Conservation (phyloP, 805 yeast genomes). For the Metschnikowia shivogae region DNA sequence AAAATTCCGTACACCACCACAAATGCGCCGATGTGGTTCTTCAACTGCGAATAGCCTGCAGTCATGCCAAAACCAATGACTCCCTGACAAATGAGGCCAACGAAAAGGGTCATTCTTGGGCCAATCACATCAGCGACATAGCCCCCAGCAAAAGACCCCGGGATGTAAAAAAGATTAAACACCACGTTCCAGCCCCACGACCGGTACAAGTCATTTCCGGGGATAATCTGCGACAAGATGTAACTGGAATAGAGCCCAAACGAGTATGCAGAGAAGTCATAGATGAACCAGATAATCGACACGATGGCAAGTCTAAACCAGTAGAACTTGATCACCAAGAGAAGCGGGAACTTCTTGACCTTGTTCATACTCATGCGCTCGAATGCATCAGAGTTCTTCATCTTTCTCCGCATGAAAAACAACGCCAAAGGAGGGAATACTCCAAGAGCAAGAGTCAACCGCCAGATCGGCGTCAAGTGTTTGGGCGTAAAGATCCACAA, state of each 20-base stretch:
- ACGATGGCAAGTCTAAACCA: slow-evolving; percentile 75
- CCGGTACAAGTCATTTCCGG: slow-evolving; percentile 59
- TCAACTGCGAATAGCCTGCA: slow-evolving; percentile 54
- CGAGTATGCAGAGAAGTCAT: slow-evolving; percentile 84
- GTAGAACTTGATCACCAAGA: slow-evolving; percentile 69
- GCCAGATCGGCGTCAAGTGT: slow-evolving; percentile 83
- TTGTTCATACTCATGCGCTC: slow-evolving; percentile 64
- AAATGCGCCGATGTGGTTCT: slow-evolving; percentile 66
- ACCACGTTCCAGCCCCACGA: slow-evolving; percentile 93
- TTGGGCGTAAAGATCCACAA: slow-evolving; percentile 74
- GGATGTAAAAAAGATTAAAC: slow-evolving; percentile 80
- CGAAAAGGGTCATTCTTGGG: slow-evolving; percentile 73
- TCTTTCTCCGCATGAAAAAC: slow-evolving; percentile 71
- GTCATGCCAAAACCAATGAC: slow-evolving; percentile 82
- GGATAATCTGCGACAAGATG: slow-evolving; percentile 57
- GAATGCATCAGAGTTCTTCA: slow-evolving; percentile 71
- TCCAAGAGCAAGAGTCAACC: slow-evolving; percentile 85
- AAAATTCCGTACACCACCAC: slow-evolving; percentile 87
- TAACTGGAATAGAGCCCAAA: slow-evolving; percentile 80
- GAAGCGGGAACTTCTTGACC: slow-evolving; percentile 56
- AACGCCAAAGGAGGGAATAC: slow-evolving; percentile 81
- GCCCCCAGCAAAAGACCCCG: slow-evolving; percentile 91
- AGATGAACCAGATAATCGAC: slow-evolving; percentile 82
- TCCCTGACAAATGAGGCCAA: slow-evolving; percentile 72
- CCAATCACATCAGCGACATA: slow-evolving; percentile 79